Conservation (phyloP, 2,329 filamentous ascomycete genomes). For the Decorospora gaudefroyi region DNA sequence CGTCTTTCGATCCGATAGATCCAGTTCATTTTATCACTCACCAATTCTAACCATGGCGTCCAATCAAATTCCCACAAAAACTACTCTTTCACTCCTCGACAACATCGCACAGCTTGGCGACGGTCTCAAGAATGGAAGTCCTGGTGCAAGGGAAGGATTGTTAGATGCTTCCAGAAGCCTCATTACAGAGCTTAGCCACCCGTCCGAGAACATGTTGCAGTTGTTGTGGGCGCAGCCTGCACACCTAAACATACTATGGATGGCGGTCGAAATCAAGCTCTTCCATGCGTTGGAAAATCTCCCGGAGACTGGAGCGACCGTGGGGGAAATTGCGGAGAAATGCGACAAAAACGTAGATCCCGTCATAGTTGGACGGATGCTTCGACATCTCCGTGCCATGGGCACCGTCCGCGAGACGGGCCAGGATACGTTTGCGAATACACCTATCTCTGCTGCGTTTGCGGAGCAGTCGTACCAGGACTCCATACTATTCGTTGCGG, state of each 20-base stretch:
- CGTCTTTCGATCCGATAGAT: not conserved
- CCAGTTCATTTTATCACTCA: not conserved
- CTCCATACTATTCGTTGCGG: constrained; percentile 27
- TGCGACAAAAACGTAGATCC: constrained; percentile 21
- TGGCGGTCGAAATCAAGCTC: constrained; percentile 28
- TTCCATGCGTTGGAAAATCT: constrained; percentile 27
- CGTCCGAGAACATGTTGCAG: constrained; percentile 28
- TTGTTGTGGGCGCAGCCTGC: constrained; percentile 33
- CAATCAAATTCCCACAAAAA: constrained; percentile 3
- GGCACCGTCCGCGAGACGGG: constrained; percentile 26
- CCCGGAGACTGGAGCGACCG: constrained; percentile 15
- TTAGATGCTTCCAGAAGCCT: constrained; percentile 28
- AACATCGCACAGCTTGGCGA: constrained; percentile 25
- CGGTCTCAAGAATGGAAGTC: constrained; percentile 21
- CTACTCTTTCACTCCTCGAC: constrained; percentile 25
- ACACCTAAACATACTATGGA: constrained; percentile 26
- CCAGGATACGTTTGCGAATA: constrained; percentile 24
- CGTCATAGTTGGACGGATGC: constrained; percentile 32
- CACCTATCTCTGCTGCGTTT: constrained; percentile 21
- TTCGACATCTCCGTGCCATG: constrained; percentile 37
- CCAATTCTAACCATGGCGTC: constrained; percentile 5
- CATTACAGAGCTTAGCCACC: constrained; percentile 30
- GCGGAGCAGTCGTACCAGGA: constrained; percentile 28
- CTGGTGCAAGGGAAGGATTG: constrained; percentile 27
- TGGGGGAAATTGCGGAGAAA: constrained; percentile 20